Evolutionary conservation across 2,329 filamentous ascomycete species (phyloP), one percentile per base, ranked within the genome.

Genomic region (Colletotrichum sp.): DNA sequence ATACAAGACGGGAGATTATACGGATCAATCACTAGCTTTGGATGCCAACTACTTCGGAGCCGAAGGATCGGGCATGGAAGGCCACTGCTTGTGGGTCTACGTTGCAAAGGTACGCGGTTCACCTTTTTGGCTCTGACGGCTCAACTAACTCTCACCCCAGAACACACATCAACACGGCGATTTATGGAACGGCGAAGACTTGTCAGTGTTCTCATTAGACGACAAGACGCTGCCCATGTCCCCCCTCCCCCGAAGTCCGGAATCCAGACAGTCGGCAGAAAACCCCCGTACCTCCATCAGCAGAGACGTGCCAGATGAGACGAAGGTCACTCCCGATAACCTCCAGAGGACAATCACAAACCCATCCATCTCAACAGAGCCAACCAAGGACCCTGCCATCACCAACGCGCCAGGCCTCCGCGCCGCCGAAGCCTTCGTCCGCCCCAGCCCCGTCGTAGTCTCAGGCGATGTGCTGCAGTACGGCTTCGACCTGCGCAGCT

Each of bases 1-100:
- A 1, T 99, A 99, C 86, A 95, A 95, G 85, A 98, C 95, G 8
- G 97, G 98, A 9, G 95, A 99, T 84, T 99, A 98, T 85, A 94
- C 94, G 60, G 98, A 95, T 80, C 97, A 99, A 83, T 95, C 94
- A 39, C 92, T 95, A 3, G 97, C 97, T 8, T 93, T 99, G 88
- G 97, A 99, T 85, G 97, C 98, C 69, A 99, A 99, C 83, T 95
- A 98, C 83, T 99, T 93, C 86, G 97, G 94, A 0, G 89, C 98
- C 1, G 97, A 99, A 85, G 95, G 95, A 0, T 94, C 95, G 44
- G 89, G 91, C 16, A 92, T 95, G 73, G 96, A 96, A 78, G 97
- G 96, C 0, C 97, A 96, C 81, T 95, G 96, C 0, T 84, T 98
- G 62, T 99, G 97, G 97, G 88, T 95, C 3, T 99, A 99, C 84